Base-by-base conservation (phyloP, 768 basidiomycete species). In the Boletus rex-veris region DNA sequence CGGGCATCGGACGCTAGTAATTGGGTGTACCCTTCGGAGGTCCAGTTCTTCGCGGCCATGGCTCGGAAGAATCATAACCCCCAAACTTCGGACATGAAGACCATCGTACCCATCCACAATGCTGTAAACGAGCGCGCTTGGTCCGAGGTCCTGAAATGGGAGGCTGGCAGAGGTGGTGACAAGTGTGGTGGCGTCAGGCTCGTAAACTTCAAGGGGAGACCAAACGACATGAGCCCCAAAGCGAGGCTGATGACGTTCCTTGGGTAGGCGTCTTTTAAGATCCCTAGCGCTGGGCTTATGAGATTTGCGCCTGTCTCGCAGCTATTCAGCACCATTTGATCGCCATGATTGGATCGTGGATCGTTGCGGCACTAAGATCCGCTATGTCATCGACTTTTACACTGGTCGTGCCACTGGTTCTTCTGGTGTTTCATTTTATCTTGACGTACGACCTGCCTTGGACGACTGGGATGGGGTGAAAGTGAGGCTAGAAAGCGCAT, bases 21-120 rank as follows among this genome's bases (percentile, higher is more conserved):
- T 52, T 99, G 97, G 97, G 90, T 97, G 45, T 99, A 99, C 72
- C 97, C 97, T 21, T 98, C 96, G 18, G 92, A 98, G 68, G 84
- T 89, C n/a, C 96, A 98, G 73, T 99, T 99, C 79, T 98, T 90
- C 71, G 79, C 89, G n/a, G 96, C 97, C 18, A 94, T 99, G 87
- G 82, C 85, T 53, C 84, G 96, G 54, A 98, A 98, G 74, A 85
- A 97, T 63, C 91, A 97, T 69, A 84, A 87, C 50, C 95, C 95
- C 4, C 79, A 85, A 30, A 80, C 88, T 19, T 67, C 78, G n/a
- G 96, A 98, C 73, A 98, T 98, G 95, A 84, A 81, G 64, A 88
- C 91, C 28, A 87, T 99, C 64, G 93, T 99, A 19, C 96, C 95
- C 14, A 99, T 99, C 46, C 97, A 99, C 72, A 99, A 99, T 66